phyloP scores from a whole-genome alignment of 805 yeast genomes.

The Maudiozyma pseudohumilis region DNA sequence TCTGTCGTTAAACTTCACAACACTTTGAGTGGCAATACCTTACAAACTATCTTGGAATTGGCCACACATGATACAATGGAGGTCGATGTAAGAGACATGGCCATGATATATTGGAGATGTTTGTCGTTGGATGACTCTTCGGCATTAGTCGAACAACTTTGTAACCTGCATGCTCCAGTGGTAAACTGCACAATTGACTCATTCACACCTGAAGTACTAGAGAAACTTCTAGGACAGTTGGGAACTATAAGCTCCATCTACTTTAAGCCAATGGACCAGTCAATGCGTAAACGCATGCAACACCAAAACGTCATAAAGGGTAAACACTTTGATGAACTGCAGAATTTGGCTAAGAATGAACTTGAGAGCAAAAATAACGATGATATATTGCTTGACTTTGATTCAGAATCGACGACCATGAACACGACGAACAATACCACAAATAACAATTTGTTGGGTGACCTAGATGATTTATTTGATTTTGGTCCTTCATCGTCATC shows the following conservation, averaged over 20 bases:
- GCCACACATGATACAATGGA: slow-evolving; percentile 60
- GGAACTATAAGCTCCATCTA: slow-evolving; percentile 83
- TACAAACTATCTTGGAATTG: slow-evolving; percentile 51
- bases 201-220: slow-evolving; percentile 59
- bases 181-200: slow-evolving; percentile 62
- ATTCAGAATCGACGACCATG: slow-evolving; percentile 40
- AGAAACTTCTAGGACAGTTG: slow-evolving; percentile 61
- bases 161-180: slow-evolving; percentile 46
- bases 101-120: slow-evolving; percentile 72
- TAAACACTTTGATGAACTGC: slow-evolving; percentile 67
- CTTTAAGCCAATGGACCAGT: slow-evolving; percentile 69
- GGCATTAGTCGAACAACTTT: slow-evolving; percentile 18
- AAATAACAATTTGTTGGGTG: slow-evolving; percentile 42
- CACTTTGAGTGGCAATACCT: slow-evolving; percentile 33
- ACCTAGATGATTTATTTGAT: slow-evolving; percentile 60
- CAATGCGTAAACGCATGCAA: slow-evolving; percentile 32
- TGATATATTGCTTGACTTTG: slow-evolving; percentile 80
- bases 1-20: slow-evolving; percentile 50
- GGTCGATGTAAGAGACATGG: slow-evolving; percentile 72
- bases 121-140: slow-evolving; percentile 38
- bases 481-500: slow-evolving; percentile 24
- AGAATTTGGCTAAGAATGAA: slow-evolving; percentile 67
- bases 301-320: slow-evolving; percentile 30
- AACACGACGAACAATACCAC: slow-evolving; percentile 24
- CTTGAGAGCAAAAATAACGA: slow-evolving; percentile 53